Evolutionary conservation across 2,329 filamentous ascomycete genomes (phyloP).

Genomic region (Torrubiella hemipterigena): DNA sequence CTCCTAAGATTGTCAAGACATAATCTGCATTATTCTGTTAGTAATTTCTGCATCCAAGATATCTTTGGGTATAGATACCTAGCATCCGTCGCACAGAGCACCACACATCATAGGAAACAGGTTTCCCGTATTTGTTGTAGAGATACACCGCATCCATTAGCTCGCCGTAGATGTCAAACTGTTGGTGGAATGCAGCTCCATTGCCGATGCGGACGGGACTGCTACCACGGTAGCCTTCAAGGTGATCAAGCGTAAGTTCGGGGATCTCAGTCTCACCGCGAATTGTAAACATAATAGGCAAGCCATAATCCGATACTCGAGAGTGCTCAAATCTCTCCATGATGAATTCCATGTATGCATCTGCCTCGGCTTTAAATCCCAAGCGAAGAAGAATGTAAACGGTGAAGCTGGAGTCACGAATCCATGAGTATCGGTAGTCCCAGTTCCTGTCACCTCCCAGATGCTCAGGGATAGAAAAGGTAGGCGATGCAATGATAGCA

Average conservation of each 20-base stretch:
- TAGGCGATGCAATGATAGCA: slow-evolving; percentile 64
- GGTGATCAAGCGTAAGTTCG: slow-evolving; percentile 54
- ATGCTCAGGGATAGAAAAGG: slow-evolving; percentile 66
- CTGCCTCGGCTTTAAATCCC: slow-evolving; percentile 63
- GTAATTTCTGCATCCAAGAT: too few relatives aligned
- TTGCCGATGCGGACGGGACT: slow-evolving; percentile 67
- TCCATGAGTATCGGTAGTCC: slow-evolving; percentile 71
- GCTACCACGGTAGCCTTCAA: slow-evolving; percentile 62
- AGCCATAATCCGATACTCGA: slow-evolving; percentile 43
- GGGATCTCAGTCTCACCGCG: slow-evolving; percentile 63
- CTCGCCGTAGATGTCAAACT: slow-evolving; percentile 72
- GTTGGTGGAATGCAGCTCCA: slow-evolving; percentile 62
- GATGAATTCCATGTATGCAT: slow-evolving; percentile 70
- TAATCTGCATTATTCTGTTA: slow-evolving; percentile 38
- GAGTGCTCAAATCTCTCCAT: slow-evolving; percentile 56
- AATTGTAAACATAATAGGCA: slow-evolving; percentile 78
- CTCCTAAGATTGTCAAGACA: slow-evolving; percentile 52
- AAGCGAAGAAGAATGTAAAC: slow-evolving; percentile 67
- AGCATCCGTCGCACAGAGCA: slow-evolving; percentile 55
- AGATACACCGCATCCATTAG: slow-evolving; percentile 68
- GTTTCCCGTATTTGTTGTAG: slow-evolving; percentile 70
- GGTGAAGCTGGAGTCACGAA: slow-evolving; percentile 66
- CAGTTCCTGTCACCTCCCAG: slow-evolving; percentile 56
- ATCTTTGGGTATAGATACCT: slow-evolving; percentile 24
- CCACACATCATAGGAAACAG: slow-evolving; percentile 68